Evolutionary conservation across 2,329 filamentous ascomycete genomes (phyloP).

Genomic region (Phaeosphaeriaceae sp.): DNA sequence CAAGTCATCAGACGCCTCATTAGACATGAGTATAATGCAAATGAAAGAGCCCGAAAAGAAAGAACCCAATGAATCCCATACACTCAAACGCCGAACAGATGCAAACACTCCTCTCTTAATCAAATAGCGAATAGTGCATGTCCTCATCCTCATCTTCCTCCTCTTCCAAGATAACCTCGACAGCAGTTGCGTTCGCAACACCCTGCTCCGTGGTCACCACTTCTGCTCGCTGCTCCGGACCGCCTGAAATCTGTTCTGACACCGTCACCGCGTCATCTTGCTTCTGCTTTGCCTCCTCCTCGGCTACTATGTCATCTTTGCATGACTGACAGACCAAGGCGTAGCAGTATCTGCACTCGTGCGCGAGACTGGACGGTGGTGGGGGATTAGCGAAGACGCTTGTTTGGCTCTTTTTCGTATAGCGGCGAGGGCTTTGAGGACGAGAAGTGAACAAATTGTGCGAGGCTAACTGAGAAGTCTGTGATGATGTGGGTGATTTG

Average conservation of each 20-base stretch:
- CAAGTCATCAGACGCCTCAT: too few species aligned
- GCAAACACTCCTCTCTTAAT: neutral
- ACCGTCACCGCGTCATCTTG: neutral
- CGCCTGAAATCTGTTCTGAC: neutral
- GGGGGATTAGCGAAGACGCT: conserved; percentile 1
- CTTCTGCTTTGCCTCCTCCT: neutral
- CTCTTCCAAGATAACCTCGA: conserved; percentile 5
- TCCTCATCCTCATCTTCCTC: neutral
- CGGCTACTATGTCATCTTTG: conserved; percentile 13
- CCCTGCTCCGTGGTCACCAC: neutral
- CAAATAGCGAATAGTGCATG: neutral
- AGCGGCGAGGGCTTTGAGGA: neutral
- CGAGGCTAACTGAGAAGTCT: neutral
- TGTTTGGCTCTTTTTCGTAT: neutral
- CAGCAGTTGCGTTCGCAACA: neutral
- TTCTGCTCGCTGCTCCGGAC: neutral
- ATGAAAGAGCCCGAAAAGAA: neutral
- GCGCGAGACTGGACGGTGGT: conserved; percentile 29
- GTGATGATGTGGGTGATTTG: conserved; percentile 8
- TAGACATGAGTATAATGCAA: too few species aligned
- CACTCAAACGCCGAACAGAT: neutral
- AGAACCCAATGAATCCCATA: neutral
- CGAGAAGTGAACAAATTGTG: conserved; percentile 9
- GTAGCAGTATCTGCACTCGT: conserved; percentile 30
- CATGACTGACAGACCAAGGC: conserved; percentile 33